These are phyloP conservation scores for Tephrocybe sp. DNA, from an alignment of 768 basidiomycete species.

Conservation along the genomic window DNA sequence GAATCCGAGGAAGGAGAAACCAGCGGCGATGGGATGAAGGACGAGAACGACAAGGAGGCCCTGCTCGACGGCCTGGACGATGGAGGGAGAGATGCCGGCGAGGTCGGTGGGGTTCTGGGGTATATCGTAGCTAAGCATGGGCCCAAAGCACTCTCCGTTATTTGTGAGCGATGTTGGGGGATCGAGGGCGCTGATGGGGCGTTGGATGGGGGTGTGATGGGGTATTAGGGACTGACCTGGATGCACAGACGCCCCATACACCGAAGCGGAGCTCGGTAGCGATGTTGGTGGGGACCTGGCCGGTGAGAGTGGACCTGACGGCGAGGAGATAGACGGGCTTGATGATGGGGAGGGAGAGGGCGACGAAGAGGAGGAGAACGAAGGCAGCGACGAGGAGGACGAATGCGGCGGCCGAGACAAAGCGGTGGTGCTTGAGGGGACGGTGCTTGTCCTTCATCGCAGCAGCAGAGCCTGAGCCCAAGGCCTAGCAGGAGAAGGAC, in stretches of 20 bases:
- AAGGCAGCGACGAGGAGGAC: slow-evolving; percentile 58
- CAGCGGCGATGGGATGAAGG: slow-evolving; percentile 68
- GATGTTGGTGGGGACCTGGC: slow-evolving; percentile 43
- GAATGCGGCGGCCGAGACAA: slow-evolving; percentile 47
- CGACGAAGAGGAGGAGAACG: slow-evolving; percentile 75
- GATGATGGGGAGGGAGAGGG: slow-evolving; percentile 74
- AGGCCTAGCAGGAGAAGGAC: background rate
- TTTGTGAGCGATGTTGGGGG: slow-evolving; percentile 38
- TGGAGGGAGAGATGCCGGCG: slow-evolving; percentile 42
- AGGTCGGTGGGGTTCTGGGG: slow-evolving; percentile 41
- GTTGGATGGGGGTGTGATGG: slow-evolving; percentile 1
- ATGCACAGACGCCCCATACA: slow-evolving; percentile 81
- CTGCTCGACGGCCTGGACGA: slow-evolving; percentile 49
- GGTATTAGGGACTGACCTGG: slow-evolving; percentile 25
- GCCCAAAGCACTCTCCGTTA: slow-evolving; percentile 55
- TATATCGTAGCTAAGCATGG: slow-evolving; percentile 69
- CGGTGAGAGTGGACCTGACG: slow-evolving; percentile 34
- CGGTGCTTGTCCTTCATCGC: slow-evolving; percentile 27
- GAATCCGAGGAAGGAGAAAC: slow-evolving; percentile 53
- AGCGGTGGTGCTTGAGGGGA: slow-evolving; percentile 46
- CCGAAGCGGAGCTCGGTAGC: slow-evolving; percentile 71
- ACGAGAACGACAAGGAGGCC: slow-evolving; percentile 56
- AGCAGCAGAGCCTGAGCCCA: background rate
- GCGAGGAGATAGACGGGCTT: slow-evolving; percentile 63
- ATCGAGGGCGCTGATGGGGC: slow-evolving; percentile 26